Conservation (phyloP, 768 basidiomycete genomes). For the Mycena kentingensis region DNA sequence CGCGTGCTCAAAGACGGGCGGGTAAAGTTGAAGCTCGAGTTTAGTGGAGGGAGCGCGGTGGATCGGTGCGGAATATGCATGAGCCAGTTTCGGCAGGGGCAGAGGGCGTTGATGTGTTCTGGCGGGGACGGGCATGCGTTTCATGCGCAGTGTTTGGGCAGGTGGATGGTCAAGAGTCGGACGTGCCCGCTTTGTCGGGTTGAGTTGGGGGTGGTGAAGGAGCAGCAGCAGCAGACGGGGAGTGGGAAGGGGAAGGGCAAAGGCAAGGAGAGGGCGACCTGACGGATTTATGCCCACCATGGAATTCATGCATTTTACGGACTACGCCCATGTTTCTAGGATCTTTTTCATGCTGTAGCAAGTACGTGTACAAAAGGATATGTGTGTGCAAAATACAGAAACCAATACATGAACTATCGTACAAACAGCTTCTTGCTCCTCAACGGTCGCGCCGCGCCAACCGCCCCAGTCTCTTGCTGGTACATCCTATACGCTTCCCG, state of each 20-base stretch:
- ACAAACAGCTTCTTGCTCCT: constrained; percentile 75
- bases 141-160: constrained; percentile 18
- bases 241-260: no score
- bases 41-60: constrained; percentile 59
- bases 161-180: constrained; percentile 23
- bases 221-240: no score
- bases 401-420: no score
- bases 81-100: constrained; percentile 63
- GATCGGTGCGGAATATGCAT: constrained; percentile 76
- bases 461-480: constrained; percentile 76
- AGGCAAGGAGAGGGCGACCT: no score
- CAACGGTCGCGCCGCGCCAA: constrained; percentile 75
- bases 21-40: constrained; percentile 66
- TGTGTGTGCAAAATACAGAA: no score
- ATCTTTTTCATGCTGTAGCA: no score
- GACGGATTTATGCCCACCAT: no score
- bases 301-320: no score
- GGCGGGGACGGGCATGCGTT: constrained; percentile 57
- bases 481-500: constrained; percentile 88
- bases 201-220: constrained; percentile 3
- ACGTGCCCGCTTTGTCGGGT: constrained; percentile 27
- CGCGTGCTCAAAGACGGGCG: constrained; percentile 65
- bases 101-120: constrained; percentile 57
- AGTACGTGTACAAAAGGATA: no score
- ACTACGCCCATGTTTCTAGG: no score